These are phyloP conservation scores for Silene coronaria DNA, from an alignment of 179 eudicot genomes.

Conservation along the genomic window DNA sequence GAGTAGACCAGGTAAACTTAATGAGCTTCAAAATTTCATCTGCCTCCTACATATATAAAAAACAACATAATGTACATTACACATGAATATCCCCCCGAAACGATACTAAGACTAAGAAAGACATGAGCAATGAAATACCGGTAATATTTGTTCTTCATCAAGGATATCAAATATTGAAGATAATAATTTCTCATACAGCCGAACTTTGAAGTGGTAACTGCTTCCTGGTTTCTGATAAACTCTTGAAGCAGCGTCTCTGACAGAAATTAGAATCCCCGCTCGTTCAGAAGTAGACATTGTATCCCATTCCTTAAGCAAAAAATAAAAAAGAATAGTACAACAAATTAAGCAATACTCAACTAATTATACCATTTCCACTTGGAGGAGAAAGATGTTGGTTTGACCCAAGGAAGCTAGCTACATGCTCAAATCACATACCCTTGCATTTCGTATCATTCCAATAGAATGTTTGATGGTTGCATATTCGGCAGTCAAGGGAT, in stretches of 20 bases:
- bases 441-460: constrained; percentile 52
- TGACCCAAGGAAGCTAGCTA: constrained; percentile 6
- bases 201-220: constrained; percentile 64
- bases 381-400: neutral
- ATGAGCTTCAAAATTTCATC: constrained; percentile 64
- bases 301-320: constrained; percentile 62
- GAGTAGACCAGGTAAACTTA: constrained; percentile 67
- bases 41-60: constrained; percentile 46
- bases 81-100: neutral
- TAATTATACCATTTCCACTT: constrained; percentile 13
- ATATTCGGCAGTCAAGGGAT: constrained; percentile 34
- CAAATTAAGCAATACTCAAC: constrained; percentile 1
- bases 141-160: constrained; percentile 74
- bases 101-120: constrained; percentile 4
- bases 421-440: constrained; percentile 35
- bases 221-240: constrained; percentile 39
- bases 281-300: constrained; percentile 57
- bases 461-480: constrained; percentile 42
- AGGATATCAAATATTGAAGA: constrained; percentile 72
- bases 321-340: neutral
- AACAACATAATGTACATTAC: neutral
- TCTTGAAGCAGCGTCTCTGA: constrained; percentile 42
- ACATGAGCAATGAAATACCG: constrained; percentile 33
- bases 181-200: constrained; percentile 73
- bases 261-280: constrained; percentile 49